phyloP scores from a whole-genome alignment of 331 rosid species.

The Malus hybrid region DNA sequence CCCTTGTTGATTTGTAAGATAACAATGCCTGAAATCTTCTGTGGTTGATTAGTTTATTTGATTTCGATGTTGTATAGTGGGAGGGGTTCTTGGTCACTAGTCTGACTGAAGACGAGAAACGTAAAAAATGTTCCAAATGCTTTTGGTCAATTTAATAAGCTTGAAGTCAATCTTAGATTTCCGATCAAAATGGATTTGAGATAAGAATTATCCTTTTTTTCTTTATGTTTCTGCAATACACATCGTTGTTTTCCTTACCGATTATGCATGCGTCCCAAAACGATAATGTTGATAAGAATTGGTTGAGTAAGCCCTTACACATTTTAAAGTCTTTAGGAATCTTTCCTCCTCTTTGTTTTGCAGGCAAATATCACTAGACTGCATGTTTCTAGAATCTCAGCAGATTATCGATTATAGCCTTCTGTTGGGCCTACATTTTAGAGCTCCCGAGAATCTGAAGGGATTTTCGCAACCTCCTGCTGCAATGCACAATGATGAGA shows the following conservation, averaged over 20 bases:
- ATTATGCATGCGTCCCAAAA: too few relatives aligned
- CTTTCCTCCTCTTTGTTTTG: conserved; percentile 16
- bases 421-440: conserved; percentile 76
- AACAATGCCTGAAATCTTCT: not conserved
- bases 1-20: not conserved
- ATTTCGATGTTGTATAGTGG: not conserved
- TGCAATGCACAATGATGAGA: conserved; percentile 24
- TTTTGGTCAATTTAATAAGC: not conserved
- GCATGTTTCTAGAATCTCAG: conserved; percentile 75
- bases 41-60: not conserved
- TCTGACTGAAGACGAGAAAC: not conserved
- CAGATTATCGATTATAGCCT: conserved; percentile 80
- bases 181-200: not conserved
- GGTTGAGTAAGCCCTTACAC: not conserved
- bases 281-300: not conserved
- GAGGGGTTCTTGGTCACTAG: too few relatives aligned
- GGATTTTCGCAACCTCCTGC: conserved; percentile 38
- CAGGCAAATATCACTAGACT: conserved; percentile 74
- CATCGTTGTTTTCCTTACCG: too few relatives aligned
- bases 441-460: conserved; percentile 76
- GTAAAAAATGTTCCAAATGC: not conserved
- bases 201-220: not conserved
- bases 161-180: not conserved
- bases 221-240: not conserved
- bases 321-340: not conserved